Percentiles rank a stretch among this genome's conserved stretches.
phyloP scores from a whole-genome alignment of 2,329 filamentous ascomycete genomes.

The Botryotinia calthae region DNA sequence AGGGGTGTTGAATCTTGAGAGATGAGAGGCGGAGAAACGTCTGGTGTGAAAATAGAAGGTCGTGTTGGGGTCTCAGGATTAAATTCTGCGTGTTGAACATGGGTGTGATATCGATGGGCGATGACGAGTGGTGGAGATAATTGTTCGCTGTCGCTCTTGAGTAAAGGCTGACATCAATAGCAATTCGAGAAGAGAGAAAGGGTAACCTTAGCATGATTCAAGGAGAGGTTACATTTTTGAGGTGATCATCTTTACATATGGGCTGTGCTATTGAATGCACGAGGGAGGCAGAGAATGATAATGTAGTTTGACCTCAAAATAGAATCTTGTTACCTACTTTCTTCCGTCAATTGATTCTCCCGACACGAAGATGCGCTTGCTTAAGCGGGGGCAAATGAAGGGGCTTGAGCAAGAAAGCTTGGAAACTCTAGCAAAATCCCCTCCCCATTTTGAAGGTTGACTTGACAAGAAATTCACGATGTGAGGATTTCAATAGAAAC shows the following conservation, averaged over 20 bases:
- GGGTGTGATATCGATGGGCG: background rate
- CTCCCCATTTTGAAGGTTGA: background rate
- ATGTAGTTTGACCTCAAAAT: background rate
- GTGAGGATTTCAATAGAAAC: background rate
- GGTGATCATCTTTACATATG: slow-evolving; percentile 1
- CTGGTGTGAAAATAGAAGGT: background rate
- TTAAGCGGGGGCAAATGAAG: slow-evolving; percentile 10
- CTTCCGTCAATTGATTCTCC: background rate
- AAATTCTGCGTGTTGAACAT: background rate
- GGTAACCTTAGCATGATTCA: background rate
- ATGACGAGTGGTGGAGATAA: slow-evolving; percentile 3
- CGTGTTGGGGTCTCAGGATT: slow-evolving; percentile 10
- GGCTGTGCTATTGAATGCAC: background rate
- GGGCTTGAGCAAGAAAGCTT: slow-evolving; percentile 4
- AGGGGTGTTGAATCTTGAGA: background rate
- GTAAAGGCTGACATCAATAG: background rate
- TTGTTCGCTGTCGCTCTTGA: background rate
- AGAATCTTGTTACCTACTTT: slow-evolving; percentile 1
- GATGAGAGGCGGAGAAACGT: background rate
- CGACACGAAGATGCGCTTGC: background rate
- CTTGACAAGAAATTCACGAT: background rate
- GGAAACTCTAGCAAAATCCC: background rate
- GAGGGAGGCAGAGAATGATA: background rate
- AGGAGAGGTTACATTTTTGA: background rate
- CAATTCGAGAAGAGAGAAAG: background rate